Base-by-base conservation (phyloP, 2,329 filamentous ascomycete genomes). In the Pseudocercospora cruenta region DNA sequence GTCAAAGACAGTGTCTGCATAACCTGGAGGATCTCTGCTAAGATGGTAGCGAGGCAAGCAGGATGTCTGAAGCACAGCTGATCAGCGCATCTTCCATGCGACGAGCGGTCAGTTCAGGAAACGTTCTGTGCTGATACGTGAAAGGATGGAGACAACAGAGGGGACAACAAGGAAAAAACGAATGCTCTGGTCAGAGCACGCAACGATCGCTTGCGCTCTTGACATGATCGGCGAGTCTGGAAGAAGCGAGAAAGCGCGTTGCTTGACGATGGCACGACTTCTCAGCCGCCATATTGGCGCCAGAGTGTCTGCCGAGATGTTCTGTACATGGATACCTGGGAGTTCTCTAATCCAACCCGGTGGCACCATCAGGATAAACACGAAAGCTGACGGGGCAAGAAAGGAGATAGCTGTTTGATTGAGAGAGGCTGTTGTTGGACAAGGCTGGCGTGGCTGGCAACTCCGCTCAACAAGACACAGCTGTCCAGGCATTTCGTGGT, bases 351-450 rank as follows among this genome's bases (percentile, higher is more conserved):
- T 39, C 36, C 36, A 39, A 39, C 16, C 36, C n/a, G 36, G 36
- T 39, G 36, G 36, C 36, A 39, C 36, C 36, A 39, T 39, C 36
- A 39, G 36, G 16, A 33, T 33, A 16, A 39, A 39, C 36, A 39
- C 39, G 36, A 39, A 39, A 39, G 36, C 36, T 39, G 33, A 39
- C 36, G 36, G 36, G 36, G 36, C 36, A 39, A 16, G 36, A 39
- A 39, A 39, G 36, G 36, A n/a, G 14, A 39, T 39, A n/a, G 36
- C 36, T 39, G 12, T 39, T 39, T 6, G 12, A 39, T 39, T 39
- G 36, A 31, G 51, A 54, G 51, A 54, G 51, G 51, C 51, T 54
- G 51, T 54, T 54, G 51, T 24, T 24, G 47, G 51, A 54, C 51
- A 54, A 54, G 22, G 51, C 51, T 54, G 51, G 51, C 51, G 51